Conservation (phyloP, 2,329 filamentous ascomycete species). For the Magnaporthales sp. region DNA sequence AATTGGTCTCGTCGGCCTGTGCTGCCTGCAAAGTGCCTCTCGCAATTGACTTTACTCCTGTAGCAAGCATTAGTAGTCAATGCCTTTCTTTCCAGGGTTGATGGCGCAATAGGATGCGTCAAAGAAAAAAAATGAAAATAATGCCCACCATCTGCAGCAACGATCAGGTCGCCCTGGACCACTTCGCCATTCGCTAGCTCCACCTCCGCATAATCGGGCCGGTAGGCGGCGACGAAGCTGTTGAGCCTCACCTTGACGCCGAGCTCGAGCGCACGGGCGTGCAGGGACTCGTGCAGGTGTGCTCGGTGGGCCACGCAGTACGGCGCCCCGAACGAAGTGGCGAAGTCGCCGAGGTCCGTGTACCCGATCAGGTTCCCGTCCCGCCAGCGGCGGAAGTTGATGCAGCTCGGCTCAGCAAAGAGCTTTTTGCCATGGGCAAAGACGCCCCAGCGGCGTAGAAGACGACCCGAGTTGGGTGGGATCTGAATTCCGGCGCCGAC, state of each 20-base stretch:
- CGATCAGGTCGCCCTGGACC: conserved; percentile 20
- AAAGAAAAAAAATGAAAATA: background rate
- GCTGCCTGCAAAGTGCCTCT: conserved; percentile 10
- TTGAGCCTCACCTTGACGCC: conserved; percentile 15
- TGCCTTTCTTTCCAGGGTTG: conserved; percentile 16
- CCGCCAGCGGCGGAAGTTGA: conserved; percentile 25
- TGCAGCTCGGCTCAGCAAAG: conserved; percentile 20
- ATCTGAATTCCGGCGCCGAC: conserved; percentile 25
- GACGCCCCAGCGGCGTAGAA: conserved; percentile 22
- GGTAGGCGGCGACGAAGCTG: conserved; percentile 15
- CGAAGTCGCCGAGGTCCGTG: conserved; percentile 23
- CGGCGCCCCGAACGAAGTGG: conserved; percentile 17
- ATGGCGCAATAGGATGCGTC: conserved; percentile 26
- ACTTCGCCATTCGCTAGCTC: conserved; percentile 14
- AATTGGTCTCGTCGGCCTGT: conserved; percentile 10
- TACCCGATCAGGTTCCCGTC: conserved; percentile 21
- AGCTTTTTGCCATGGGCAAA: conserved; percentile 9
- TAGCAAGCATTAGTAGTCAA: conserved; percentile 5
- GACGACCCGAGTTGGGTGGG: conserved; percentile 21
- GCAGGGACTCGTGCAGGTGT: conserved; percentile 20
- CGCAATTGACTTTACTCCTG: conserved; percentile 22
- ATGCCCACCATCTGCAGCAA: conserved; percentile 25
- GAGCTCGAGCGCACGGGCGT: conserved; percentile 15
- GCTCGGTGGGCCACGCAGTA: conserved; percentile 25
- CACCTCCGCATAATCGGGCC: conserved; percentile 13